Conservation (phyloP, 768 basidiomycete species). For the Boletus insuetus region DNA sequence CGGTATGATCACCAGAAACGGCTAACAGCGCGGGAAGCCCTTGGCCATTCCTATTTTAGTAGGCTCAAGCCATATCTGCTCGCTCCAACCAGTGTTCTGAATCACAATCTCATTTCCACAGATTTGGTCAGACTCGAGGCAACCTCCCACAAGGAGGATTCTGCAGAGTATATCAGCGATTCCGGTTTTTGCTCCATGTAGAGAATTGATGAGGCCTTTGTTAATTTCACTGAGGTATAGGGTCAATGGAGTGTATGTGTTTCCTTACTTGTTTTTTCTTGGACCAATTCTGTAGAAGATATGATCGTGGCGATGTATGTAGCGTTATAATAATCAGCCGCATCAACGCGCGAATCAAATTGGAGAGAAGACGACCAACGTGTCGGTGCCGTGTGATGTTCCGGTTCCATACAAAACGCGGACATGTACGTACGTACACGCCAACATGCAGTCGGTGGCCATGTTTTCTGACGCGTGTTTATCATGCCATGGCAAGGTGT, state of each 20-base stretch:
- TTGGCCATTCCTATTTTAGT: slow-evolving; percentile 68
- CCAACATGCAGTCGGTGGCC: slow-evolving; percentile 20
- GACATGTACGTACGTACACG: slow-evolving; percentile 29
- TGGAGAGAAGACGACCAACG: slow-evolving; percentile 23
- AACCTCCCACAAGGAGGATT: slow-evolving; percentile 38
- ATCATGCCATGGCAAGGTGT: slow-evolving; percentile 32
- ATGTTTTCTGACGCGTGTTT: slow-evolving; percentile 26
- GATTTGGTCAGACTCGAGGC: slow-evolving; percentile 50
- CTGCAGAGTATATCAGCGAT: slow-evolving; percentile 44
- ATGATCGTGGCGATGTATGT: slow-evolving; percentile 12
- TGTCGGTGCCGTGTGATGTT: slow-evolving; percentile 21
- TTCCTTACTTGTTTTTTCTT: slow-evolving; percentile 5
- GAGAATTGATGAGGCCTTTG: neutral
- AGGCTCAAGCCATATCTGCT: slow-evolving; percentile 23
- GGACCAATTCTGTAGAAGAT: slow-evolving; percentile 6
- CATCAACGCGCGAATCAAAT: slow-evolving; percentile 13
- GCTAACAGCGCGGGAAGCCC: slow-evolving; percentile 64
- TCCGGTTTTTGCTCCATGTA: slow-evolving; percentile 48
- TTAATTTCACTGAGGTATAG: neutral
- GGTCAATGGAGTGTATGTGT: slow-evolving; percentile 4
- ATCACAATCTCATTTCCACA: slow-evolving; percentile 29
- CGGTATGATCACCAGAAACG: slow-evolving; percentile 70
- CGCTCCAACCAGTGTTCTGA: slow-evolving; percentile 10
- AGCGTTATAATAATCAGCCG: slow-evolving; percentile 15
- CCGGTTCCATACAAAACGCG: slow-evolving; percentile 24